These are phyloP conservation scores for Alternaria sp. DNA, from an alignment of 2,329 filamentous ascomycete species.

Conservation along the genomic window DNA sequence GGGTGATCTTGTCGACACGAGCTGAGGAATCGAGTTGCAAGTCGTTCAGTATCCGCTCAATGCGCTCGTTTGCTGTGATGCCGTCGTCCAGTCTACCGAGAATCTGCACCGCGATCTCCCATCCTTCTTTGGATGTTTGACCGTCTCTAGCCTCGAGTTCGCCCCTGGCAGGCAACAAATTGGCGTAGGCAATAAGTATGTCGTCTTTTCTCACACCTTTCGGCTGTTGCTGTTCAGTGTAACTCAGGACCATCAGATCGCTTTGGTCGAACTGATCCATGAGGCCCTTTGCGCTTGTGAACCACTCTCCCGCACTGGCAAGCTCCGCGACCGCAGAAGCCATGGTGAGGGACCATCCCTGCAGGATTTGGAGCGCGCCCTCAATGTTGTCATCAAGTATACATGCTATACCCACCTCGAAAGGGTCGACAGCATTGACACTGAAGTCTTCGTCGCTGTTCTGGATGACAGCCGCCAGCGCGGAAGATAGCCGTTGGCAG, in stretches of 20 bases:
- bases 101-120: slow-evolving; percentile 87
- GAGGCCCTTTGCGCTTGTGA: slow-evolving; percentile 61
- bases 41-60: slow-evolving; percentile 74
- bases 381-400: slow-evolving; percentile 83
- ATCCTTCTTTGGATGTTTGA: slow-evolving; percentile 66
- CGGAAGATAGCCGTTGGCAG: slow-evolving; percentile 72
- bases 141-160: slow-evolving; percentile 45
- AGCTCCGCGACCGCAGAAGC: slow-evolving; percentile 82
- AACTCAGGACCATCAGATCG: slow-evolving; percentile 82
- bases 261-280: slow-evolving; percentile 78
- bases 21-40: slow-evolving; percentile 73
- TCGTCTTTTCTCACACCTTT: slow-evolving; percentile 73
- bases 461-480: slow-evolving; percentile 70
- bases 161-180: slow-evolving; percentile 61
- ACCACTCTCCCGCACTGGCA: slow-evolving; percentile 82
- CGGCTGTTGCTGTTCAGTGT: slow-evolving; percentile 46
- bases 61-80: slow-evolving; percentile 72
- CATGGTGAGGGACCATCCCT: slow-evolving; percentile 80
- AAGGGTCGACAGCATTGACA: slow-evolving; percentile 74
- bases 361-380: slow-evolving; percentile 74
- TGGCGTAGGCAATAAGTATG: slow-evolving; percentile 77
- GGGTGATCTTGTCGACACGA: slow-evolving; percentile 82
- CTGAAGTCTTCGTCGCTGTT: slow-evolving; percentile 71
- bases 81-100: slow-evolving; percentile 80
- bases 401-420: slow-evolving; percentile 83